A percentile compares a stretch with the other conserved stretches of the same genome.
These are phyloP conservation scores for Didymellaceae sp. DNA, from an alignment of 2,329 filamentous ascomycete species.

Conservation along the genomic window DNA sequence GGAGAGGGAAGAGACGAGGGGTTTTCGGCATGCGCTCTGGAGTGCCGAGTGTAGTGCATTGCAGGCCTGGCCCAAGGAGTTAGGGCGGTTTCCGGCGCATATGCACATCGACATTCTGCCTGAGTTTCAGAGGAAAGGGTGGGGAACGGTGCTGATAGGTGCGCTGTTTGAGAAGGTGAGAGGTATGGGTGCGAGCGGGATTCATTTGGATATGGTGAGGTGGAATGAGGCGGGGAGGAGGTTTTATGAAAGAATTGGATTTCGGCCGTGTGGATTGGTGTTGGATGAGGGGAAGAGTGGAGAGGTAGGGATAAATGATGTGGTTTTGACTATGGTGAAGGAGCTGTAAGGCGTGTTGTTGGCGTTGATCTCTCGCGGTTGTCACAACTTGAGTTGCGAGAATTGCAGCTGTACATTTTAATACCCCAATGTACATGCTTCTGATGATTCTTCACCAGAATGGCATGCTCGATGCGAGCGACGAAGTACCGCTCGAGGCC, in stretches of 20 bases:
- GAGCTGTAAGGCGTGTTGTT: slow-evolving; percentile 28
- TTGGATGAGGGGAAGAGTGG: slow-evolving; percentile 39
- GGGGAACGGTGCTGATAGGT: slow-evolving; percentile 39
- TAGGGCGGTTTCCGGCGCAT: slow-evolving; percentile 45
- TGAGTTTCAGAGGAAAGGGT: slow-evolving; percentile 42
- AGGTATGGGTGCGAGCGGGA: slow-evolving; percentile 33
- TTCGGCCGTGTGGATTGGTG: slow-evolving; percentile 29
- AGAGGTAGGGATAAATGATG: slow-evolving; percentile 28
- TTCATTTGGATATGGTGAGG: slow-evolving; percentile 48
- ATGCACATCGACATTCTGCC: slow-evolving; percentile 49
- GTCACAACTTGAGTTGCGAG: no score
- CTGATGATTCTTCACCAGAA: no score
- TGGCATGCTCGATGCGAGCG: no score
- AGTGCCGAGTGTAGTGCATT: slow-evolving; percentile 35
- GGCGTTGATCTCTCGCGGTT: no score
- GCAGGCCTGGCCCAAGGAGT: slow-evolving; percentile 20
- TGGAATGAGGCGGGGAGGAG: slow-evolving; percentile 36
- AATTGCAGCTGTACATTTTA: no score
- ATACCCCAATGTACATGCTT: no score
- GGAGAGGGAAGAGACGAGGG: slow-evolving; percentile 26
- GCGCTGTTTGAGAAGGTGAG: slow-evolving; percentile 31
- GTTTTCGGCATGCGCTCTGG: slow-evolving; percentile 27
- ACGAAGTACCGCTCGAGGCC: no score
- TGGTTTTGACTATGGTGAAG: slow-evolving; percentile 36
- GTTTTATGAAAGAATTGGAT: slow-evolving; percentile 41